Evolutionary conservation across 495 filamentous ascomycete species (phyloP).

Genomic region (Penicillium samsonianum): DNA sequence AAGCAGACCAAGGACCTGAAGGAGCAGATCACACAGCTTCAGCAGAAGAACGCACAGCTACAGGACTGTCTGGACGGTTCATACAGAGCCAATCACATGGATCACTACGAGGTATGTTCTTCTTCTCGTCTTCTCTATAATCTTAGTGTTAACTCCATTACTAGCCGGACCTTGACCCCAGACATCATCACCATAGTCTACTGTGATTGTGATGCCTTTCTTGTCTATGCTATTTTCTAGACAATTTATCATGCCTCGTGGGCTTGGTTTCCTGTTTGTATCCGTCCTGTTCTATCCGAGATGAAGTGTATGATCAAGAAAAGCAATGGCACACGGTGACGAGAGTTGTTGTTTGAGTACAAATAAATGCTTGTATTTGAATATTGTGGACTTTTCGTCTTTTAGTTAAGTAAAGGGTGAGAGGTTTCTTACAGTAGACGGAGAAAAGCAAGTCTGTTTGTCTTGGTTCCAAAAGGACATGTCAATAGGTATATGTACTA

Average conservation of each 20-base stretch:
- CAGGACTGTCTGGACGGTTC: not conserved
- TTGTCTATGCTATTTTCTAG: not conserved
- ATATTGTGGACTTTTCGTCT: not conserved
- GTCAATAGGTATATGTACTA: not conserved
- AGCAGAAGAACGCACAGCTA: conserved; percentile 6
- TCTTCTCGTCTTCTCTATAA: not conserved
- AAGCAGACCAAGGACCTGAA: not conserved
- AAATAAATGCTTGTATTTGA: not conserved
- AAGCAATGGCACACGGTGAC: not conserved
- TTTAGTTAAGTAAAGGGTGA: not conserved
- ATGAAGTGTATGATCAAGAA: not conserved
- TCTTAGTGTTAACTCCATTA: conserved; percentile 1
- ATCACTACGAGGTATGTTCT: not conserved
- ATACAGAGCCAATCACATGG: not conserved
- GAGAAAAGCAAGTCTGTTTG: not conserved
- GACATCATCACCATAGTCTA: not conserved
- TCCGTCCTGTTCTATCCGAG: not conserved
- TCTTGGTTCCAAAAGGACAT: not conserved
- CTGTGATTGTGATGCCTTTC: not conserved
- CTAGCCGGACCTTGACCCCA: not conserved
- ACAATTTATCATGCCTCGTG: not conserved
- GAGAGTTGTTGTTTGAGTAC: not conserved
- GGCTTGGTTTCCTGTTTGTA: not conserved
- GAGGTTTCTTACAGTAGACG: not conserved
- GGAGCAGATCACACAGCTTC: not conserved